These are phyloP conservation scores for Epichloe sp. DNA, from an alignment of 2,329 filamentous ascomycete genomes.

Conservation along the genomic window DNA sequence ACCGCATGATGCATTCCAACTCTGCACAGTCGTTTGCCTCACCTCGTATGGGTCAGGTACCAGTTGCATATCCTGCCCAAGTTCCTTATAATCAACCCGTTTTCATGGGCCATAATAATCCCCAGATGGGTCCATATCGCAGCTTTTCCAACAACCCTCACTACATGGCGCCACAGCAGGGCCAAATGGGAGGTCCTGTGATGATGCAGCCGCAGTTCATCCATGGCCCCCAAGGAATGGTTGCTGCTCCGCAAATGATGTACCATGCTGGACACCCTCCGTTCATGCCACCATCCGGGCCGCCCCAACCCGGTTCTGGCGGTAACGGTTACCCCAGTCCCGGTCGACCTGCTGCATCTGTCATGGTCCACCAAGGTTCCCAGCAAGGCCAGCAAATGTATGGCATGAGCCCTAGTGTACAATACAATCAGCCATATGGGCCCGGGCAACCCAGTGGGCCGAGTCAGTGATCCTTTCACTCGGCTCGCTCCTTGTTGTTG, in stretches of 20 bases:
- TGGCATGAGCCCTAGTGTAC: constrained; percentile 63
- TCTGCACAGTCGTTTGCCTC: constrained; percentile 78
- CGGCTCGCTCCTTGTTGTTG: background rate
- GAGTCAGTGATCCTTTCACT: constrained; percentile 43
- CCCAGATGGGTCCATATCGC: constrained; percentile 57
- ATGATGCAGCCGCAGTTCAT: constrained; percentile 76
- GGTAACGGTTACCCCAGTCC: constrained; percentile 81
- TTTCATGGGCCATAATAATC: constrained; percentile 55
- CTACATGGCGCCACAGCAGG: constrained; percentile 57
- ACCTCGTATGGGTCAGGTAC: constrained; percentile 59
- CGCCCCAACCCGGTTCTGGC: constrained; percentile 47
- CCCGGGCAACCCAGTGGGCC: constrained; percentile 55
- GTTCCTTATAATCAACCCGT: constrained; percentile 61
- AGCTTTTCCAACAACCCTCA: constrained; percentile 58
- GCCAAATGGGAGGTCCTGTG: constrained; percentile 63
- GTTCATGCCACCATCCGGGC: constrained; percentile 48
- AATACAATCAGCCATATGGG: constrained; percentile 62
- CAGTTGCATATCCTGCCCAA: constrained; percentile 58
- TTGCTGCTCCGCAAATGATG: constrained; percentile 65
- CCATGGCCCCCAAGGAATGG: constrained; percentile 56
- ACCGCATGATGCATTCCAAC: constrained; percentile 78
- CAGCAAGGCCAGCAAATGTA: constrained; percentile 75
- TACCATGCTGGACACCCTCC: constrained; percentile 54
- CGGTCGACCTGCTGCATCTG: constrained; percentile 61
- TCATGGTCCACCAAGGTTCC: constrained; percentile 92